A percentile compares a stretch with the other conserved stretches of the same genome.
These are phyloP conservation scores for Apophysomyces variabilis DNA, from an alignment of 371 early-diverging fungal genomes.

Conservation along the genomic window DNA sequence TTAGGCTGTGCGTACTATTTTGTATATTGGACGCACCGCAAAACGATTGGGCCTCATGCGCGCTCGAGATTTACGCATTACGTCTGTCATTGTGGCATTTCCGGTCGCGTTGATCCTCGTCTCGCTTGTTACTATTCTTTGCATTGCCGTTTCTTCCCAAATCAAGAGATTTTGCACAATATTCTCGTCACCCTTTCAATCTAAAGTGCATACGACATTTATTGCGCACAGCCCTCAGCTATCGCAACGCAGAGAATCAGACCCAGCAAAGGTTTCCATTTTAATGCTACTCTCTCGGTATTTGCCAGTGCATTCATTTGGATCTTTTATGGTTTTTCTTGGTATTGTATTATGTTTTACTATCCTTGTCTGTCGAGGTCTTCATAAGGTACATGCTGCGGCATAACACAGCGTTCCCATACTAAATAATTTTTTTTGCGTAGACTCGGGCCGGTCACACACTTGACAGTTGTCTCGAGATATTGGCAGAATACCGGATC, in stretches of 20 bases:
- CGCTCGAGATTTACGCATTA: slow-evolving; percentile 24
- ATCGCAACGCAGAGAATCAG: slow-evolving; percentile 11
- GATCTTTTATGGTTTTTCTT: slow-evolving; percentile 5
- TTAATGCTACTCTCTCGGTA: slow-evolving; percentile 1
- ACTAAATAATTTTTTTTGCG: neutral
- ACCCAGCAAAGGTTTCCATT: slow-evolving; percentile 10
- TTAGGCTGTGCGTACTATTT: slow-evolving; percentile 1
- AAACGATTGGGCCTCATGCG: slow-evolving; percentile 18
- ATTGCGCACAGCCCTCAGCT: slow-evolving; percentile 16
- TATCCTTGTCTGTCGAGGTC: neutral
- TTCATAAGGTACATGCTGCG: neutral
- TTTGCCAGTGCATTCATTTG: slow-evolving; percentile 6
- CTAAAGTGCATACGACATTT: slow-evolving; percentile 17
- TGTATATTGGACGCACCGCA: slow-evolving; percentile 7
- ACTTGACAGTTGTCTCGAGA: slow-evolving; percentile 14
- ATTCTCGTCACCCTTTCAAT: slow-evolving; percentile 11
- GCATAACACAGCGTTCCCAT: neutral
- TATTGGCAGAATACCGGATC: slow-evolving; percentile 13
- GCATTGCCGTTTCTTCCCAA: slow-evolving; percentile 20
- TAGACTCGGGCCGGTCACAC: slow-evolving; percentile 12
- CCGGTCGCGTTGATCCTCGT: slow-evolving; percentile 26
- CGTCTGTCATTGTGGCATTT: slow-evolving; percentile 25
- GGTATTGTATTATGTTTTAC: neutral
- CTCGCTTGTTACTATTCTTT: slow-evolving; percentile 23
- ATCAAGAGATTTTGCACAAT: slow-evolving; percentile 14